Conservation (phyloP, 106 monocot species). For the Allium cepa region DNA sequence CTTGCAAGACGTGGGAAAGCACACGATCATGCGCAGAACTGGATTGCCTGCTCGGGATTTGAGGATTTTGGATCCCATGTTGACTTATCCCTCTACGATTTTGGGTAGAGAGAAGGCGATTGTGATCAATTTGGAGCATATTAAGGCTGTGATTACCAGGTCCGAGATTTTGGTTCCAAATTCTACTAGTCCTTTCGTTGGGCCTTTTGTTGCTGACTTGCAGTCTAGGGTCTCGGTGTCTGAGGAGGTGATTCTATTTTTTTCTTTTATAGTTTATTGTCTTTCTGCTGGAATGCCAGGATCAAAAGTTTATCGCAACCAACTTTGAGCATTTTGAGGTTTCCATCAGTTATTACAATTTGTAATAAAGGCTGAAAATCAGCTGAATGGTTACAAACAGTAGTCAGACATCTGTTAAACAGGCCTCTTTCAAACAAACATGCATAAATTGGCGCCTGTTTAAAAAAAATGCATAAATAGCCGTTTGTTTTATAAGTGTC, state of each 20-base stretch:
- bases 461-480: no score
- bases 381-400: no score
- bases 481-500: no score
- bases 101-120: conserved; percentile 56
- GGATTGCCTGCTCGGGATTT: conserved; percentile 49
- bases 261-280: no score
- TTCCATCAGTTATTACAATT: no score
- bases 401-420: no score
- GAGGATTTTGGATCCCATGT: conserved; percentile 43
- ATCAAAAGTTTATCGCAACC: no score
- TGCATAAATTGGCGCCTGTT: no score
- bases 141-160: conserved; percentile 48
- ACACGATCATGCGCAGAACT: conserved; percentile 47
- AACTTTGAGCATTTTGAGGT: no score
- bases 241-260: neutral
- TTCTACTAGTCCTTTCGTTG: conserved; percentile 32
- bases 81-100: conserved; percentile 57
- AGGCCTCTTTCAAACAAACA: no score
- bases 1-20: conserved; percentile 51
- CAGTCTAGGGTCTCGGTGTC: conserved; percentile 18
- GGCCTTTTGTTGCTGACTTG: conserved; percentile 30
- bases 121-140: conserved; percentile 55
- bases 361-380: no score
- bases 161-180: conserved; percentile 47
- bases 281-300: no score